These are phyloP conservation scores for Termitomyces sp. DNA, from an alignment of 768 basidiomycete species.

Conservation along the genomic window DNA sequence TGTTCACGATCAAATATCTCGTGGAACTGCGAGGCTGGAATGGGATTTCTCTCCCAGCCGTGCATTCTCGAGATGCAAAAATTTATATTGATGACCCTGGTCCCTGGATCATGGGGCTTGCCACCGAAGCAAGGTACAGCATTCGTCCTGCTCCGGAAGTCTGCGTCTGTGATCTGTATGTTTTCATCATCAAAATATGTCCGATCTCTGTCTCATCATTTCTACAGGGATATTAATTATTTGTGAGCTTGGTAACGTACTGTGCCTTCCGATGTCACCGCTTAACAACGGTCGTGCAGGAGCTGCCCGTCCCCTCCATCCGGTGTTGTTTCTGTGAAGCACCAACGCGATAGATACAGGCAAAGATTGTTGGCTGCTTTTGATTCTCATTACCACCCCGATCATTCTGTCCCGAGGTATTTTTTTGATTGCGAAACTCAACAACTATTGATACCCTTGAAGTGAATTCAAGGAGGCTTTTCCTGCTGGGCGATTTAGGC, in stretches of 20 bases:
- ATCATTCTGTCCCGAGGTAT: slow-evolving; percentile 74
- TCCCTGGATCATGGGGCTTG: slow-evolving; percentile 91
- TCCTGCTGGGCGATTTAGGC: slow-evolving; percentile 86
- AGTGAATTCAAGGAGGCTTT: slow-evolving; percentile 96
- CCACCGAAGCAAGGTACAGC: slow-evolving; percentile 79
- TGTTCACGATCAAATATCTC: slow-evolving; percentile 86
- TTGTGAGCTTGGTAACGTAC: slow-evolving; percentile 38
- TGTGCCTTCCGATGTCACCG: slow-evolving; percentile 2
- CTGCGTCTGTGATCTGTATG: slow-evolving; percentile 82
- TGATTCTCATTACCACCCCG: slow-evolving; percentile 85
- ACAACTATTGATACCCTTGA: slow-evolving; percentile 9
- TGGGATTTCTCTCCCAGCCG: slow-evolving; percentile 76
- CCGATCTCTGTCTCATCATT: slow-evolving; percentile 1
- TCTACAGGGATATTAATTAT: slow-evolving; percentile 69
- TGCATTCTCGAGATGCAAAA: slow-evolving; percentile 85
- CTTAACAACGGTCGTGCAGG: slow-evolving; percentile 26
- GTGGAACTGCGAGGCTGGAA: slow-evolving; percentile 93
- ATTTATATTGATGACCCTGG: slow-evolving; percentile 96
- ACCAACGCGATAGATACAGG: slow-evolving; percentile 76
- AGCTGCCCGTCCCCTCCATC: slow-evolving; percentile 77
- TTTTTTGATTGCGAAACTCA: background rate
- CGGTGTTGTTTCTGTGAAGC: slow-evolving; percentile 68
- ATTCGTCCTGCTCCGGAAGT: slow-evolving; percentile 74
- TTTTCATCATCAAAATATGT: slow-evolving; percentile 11
- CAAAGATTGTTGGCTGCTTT: slow-evolving; percentile 72